These are phyloP conservation scores for Rhypophila decipiens DNA, from an alignment of 495 filamentous ascomycete species.

Conservation along the genomic window DNA sequence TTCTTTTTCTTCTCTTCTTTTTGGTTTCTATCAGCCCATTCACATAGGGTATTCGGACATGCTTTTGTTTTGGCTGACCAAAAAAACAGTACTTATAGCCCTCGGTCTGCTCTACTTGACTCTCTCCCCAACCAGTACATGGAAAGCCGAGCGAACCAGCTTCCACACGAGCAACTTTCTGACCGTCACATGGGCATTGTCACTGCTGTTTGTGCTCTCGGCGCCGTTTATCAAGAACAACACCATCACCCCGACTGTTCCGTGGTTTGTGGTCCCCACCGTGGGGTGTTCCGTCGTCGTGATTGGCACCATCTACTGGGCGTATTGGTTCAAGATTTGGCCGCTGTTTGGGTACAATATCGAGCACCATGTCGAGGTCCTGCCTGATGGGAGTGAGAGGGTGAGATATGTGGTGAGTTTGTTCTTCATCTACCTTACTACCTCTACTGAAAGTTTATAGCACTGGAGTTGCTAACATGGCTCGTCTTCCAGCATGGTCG, in stretches of 20 bases:
- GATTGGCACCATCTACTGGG: background rate
- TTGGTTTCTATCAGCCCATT: too few relatives aligned
- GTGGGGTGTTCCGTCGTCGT: conserved; percentile 1
- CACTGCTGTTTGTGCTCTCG: background rate
- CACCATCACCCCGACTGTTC: conserved; percentile 1
- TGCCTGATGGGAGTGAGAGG: conserved; percentile 3
- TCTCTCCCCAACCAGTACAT: background rate
- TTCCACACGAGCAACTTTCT: conserved; percentile 1
- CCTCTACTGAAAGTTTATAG: too few relatives aligned
- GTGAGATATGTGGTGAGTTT: too few relatives aligned
- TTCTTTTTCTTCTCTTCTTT: background rate
- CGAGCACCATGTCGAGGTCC: background rate
- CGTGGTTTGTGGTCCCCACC: conserved; percentile 2
- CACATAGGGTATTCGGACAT: too few relatives aligned
- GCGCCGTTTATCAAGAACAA: conserved; percentile 2
- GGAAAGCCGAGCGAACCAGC: conserved; percentile 1
- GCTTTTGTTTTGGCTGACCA: too few relatives aligned
- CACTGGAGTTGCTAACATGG: too few relatives aligned
- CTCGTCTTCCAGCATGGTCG: too few relatives aligned
- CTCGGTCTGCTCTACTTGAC: conserved; percentile 1
- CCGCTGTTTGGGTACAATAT: conserved; percentile 1
- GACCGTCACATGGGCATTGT: background rate
- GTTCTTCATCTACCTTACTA: too few relatives aligned
- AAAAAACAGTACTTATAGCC: conserved; percentile 1
- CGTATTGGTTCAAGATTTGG: conserved; percentile 4